Percentiles rank a stretch among this genome's conserved stretches.
These are phyloP conservation scores for Tylopilus cervinicoccineus DNA, from an alignment of 768 basidiomycete species.

Conservation along the genomic window DNA sequence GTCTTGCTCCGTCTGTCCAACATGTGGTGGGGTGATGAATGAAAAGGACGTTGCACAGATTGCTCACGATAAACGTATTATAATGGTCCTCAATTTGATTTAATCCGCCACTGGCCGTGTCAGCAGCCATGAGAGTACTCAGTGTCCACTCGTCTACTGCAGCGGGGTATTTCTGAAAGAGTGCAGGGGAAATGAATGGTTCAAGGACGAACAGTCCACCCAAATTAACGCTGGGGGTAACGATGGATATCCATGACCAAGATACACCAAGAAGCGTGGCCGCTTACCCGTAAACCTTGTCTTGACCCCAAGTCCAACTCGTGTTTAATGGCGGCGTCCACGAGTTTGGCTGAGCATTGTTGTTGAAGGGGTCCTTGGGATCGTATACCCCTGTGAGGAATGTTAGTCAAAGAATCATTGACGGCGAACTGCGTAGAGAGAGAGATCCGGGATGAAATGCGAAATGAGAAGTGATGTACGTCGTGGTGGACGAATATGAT, in stretches of 20 bases:
- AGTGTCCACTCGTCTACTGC: constrained; percentile 67
- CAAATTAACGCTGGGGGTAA: constrained; percentile 52
- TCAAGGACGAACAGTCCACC: constrained; percentile 77
- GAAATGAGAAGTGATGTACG: too few relatives aligned
- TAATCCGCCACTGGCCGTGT: constrained; percentile 59
- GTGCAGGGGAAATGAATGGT: constrained; percentile 67
- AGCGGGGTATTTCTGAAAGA: constrained; percentile 57
- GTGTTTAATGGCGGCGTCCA: constrained; percentile 80
- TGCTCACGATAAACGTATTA: constrained; percentile 72
- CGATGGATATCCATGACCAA: constrained; percentile 13
- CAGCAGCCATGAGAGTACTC: constrained; percentile 59
- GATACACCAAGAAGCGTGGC: constrained; percentile 2
- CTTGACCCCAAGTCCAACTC: constrained; percentile 64
- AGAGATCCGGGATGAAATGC: constrained; percentile 1
- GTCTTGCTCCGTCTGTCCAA: constrained; percentile 75
- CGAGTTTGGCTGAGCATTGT: constrained; percentile 67
- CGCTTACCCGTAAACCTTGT: constrained; percentile 58
- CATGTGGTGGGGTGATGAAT: neutral
- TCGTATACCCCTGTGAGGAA: constrained; percentile 53
- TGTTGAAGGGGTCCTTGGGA: constrained; percentile 71
- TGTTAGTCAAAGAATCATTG: constrained; percentile 1
- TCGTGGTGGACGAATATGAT: too few relatives aligned
- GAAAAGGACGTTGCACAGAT: neutral
- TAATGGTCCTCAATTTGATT: constrained; percentile 73
- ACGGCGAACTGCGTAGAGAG: neutral